Base-by-base conservation (phyloP, 768 basidiomycete genomes). In the Nevesoporus exiguus region DNA sequence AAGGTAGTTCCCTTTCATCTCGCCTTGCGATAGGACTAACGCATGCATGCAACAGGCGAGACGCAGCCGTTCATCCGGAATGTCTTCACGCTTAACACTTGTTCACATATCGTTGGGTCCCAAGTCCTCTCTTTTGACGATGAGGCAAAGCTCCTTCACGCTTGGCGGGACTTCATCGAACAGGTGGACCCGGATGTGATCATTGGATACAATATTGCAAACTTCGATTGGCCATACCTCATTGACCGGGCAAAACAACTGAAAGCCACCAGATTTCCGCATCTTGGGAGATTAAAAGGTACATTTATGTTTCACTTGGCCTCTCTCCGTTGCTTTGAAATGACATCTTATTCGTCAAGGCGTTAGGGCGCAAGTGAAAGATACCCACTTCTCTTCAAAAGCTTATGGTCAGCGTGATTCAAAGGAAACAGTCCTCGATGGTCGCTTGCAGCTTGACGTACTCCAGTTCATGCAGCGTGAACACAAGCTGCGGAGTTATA, bases 401-500 rank as follows among this genome's bases (percentile, higher is more conserved):
- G 97, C 97, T 1, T 98, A 94, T 62, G 97, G 97, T 19, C 90
- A 93, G 62, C 89, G 97, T 46, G 94, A 97, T 70, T 97, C 94
- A 0, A 98, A 98, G 68, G 93, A 94, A 51, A 94, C 95, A 0
- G 73, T 78, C 11, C 79, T 98, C 25, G 92, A 96, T 58, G 97
- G 97, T 25, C 85, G 97, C 24, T 75, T 99, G 10, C 97, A 98
- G 71, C 83, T 99, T 47, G 97, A 99, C 76, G 74, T 99, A 15
- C 80, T 99, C 33, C 94, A 98, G 62, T 94, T 92, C 68, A 98
- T 99, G 94, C 96, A 98, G 65, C 84, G 97, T 59, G 97, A 99
- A 70, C 90, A 98, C 75, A 99, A 98, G 66, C 76, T 99, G 6
- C 87, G 97, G 9, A 94, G 91, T 63, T 99, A 99, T 69, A 93